Evolutionary conservation across 2,329 filamentous ascomycete genomes (phyloP), one percentile per base, ranked within the genome.

Genomic region (Podosphaera leucotricha): DNA sequence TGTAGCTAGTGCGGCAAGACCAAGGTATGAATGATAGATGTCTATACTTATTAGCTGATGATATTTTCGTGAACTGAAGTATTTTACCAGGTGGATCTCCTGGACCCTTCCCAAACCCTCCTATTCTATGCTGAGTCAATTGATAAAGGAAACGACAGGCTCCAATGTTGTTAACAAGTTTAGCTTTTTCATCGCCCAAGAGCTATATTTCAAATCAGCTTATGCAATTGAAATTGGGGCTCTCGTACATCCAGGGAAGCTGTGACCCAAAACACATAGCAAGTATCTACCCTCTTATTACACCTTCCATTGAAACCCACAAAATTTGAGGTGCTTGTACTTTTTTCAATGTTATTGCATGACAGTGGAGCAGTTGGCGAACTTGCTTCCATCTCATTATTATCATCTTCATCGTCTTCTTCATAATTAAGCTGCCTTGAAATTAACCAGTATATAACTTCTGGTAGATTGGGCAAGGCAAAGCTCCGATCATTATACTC

Each of bases 201-300:
- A 80, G 72, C 65, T 77, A 48, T 2, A 22, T 18, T 15, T 13
- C 40, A 37, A 2, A 28, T 44, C 33, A 38, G 33, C 21, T 10
- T 18, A 20, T 38, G 8, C 1, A 7, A 11, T 22, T 15, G 4
- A n/a, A 3, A 28, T n/a, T 26, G n/a, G 8, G 13, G 20, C 22
- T n/a, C 13, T 41, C 58, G 53, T 60, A 68, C 66, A 46, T 60
- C 57, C 43, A 71, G 58, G 43, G 84, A 74, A 1, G 74, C 84
- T 3, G 70, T 69, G 0, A 82, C 83, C 90, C 90, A 98, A 67
- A 87, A 98, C 19, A 75, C 79, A 60, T 98, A 98, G 62, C 90
- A 98, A 0, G 90, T 95, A 61, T 98, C 90, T 8, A 82, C 80
- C 41, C 77, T 70, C 60, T 98, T 98, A 64, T 93, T 94, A 57